Percentiles rank a stretch among this genome's conserved stretches.
Conservation (phyloP, 177 flowering plant genomes). For the Vitis hybrid region DNA sequence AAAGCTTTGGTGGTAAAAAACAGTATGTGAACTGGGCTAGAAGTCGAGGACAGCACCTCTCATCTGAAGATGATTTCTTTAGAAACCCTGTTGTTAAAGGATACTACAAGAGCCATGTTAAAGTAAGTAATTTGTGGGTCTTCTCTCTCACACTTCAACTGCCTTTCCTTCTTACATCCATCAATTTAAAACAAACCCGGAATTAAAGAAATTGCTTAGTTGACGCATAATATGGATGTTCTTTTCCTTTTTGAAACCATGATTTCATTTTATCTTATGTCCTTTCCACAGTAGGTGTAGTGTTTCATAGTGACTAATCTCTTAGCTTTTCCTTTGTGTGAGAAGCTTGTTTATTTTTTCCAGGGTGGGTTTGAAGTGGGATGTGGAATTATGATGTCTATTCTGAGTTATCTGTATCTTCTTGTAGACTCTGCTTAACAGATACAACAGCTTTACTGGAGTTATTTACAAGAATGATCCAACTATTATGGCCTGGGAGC, state of each 20-base stretch:
- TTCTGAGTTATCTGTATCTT: background rate
- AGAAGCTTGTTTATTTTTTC: background rate
- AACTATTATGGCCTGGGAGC: slow-evolving; percentile 98
- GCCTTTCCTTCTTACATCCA: too few relatives aligned
- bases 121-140: slow-evolving; percentile 24
- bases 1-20: slow-evolving; percentile 76
- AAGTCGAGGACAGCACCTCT: slow-evolving; percentile 51
- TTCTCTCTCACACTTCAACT: background rate
- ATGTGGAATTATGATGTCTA: background rate
- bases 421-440: slow-evolving; percentile 74
- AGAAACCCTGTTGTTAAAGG: slow-evolving; percentile 59
- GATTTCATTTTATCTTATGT: too few relatives aligned
- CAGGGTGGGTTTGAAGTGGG: too few relatives aligned
- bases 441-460: slow-evolving; percentile 70
- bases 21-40: slow-evolving; percentile 92
- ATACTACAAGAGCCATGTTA: slow-evolving; percentile 75
- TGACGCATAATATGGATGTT: too few relatives aligned
- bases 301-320: too few relatives aligned
- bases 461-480: slow-evolving; percentile 85
- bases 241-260: too few relatives aligned
- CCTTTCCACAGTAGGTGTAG: too few relatives aligned
- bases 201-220: too few relatives aligned
- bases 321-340: too few relatives aligned
- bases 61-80: slow-evolving; percentile 88
- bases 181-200: too few relatives aligned